A percentile compares a stretch with the other conserved stretches of the same genome.
Conservation (phyloP, 768 basidiomycete genomes). For the Naganishia randhawae region DNA sequence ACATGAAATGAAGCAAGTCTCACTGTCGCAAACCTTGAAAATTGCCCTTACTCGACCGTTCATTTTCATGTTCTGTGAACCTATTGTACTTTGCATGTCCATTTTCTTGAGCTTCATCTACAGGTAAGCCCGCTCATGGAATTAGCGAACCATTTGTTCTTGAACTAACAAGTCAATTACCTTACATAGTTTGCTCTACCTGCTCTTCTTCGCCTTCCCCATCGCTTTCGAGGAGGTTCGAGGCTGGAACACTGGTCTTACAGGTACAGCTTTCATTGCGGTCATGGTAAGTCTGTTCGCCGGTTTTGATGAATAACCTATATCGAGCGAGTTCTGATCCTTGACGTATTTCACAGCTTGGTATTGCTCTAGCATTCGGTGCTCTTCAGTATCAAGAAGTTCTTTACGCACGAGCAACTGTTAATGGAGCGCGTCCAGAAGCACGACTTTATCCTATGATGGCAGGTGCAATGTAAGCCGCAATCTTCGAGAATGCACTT, state of each 20-base stretch:
- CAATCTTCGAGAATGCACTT: not conserved
- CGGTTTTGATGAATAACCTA: not conserved
- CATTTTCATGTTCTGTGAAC: conserved; percentile 40
- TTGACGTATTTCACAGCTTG: conserved; percentile 22
- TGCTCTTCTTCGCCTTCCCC: conserved; percentile 39
- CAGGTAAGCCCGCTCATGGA: no score
- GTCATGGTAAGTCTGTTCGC: conserved; percentile 32
- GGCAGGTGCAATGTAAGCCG: conserved; percentile 34
- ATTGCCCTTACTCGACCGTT: conserved; percentile 67
- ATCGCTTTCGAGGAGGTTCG: conserved; percentile 37
- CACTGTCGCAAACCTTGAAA: conserved; percentile 52
- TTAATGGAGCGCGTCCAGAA: conserved; percentile 32
- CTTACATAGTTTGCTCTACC: conserved; percentile 34
- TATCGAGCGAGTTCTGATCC: not conserved
- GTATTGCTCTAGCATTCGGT: conserved; percentile 33
- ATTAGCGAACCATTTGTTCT: conserved; percentile 17
- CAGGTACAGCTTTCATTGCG: conserved; percentile 36
- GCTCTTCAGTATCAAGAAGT: conserved; percentile 39
- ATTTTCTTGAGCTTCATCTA: conserved; percentile 42
- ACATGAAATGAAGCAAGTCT: conserved; percentile 36
- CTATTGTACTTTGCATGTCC: conserved; percentile 38
- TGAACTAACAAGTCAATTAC: not conserved
- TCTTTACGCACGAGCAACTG: conserved; percentile 33
- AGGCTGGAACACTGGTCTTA: conserved; percentile 35
- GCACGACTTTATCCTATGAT: conserved; percentile 42